Conservation (phyloP, 306 rosid species). For the Leucaena leucocephala region DNA sequence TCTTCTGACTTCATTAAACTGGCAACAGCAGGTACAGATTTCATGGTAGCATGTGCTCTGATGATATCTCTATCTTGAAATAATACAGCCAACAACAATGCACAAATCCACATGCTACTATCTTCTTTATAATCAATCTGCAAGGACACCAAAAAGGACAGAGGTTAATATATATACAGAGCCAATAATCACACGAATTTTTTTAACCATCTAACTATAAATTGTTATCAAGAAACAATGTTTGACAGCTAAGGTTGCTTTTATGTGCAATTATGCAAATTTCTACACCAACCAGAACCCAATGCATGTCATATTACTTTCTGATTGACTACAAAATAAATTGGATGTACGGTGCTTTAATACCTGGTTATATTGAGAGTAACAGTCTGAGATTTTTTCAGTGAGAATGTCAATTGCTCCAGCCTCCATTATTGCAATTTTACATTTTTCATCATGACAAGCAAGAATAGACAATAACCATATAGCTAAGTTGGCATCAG, state of each 20-base stretch:
- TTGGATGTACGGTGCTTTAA: constrained; percentile 31
- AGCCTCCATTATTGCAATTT: constrained; percentile 80
- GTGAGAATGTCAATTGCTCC: constrained; percentile 86
- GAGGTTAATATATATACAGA: constrained; percentile 5
- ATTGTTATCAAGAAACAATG: constrained; percentile 15
- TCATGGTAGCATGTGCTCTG: constrained; percentile 93
- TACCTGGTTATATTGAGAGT: constrained; percentile 82
- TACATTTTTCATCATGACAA: constrained; percentile 82
- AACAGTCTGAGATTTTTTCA: constrained; percentile 73
- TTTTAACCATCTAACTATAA: constrained; percentile 5
- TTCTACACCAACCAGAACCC: constrained; percentile 13
- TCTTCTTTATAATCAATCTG: constrained; percentile 92
- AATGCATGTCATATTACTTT: constrained; percentile 26
- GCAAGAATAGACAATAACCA: constrained; percentile 90
- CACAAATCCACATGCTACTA: constrained; percentile 89
- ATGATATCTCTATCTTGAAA: constrained; percentile 96
- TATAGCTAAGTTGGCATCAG: constrained; percentile 70
- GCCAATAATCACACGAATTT: constrained; percentile 30
- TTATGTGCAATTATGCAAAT: constrained; percentile 26
- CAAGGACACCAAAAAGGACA: constrained; percentile 40
- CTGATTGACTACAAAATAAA: constrained; percentile 19
- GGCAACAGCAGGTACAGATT: constrained; percentile 82
- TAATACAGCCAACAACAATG: constrained; percentile 82
- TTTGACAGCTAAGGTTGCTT: constrained; percentile 4
- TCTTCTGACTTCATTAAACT: constrained; percentile 91